Base-by-base conservation (phyloP, 2,329 filamentous ascomycete genomes). In the Talaromyces rugulosus region DNA sequence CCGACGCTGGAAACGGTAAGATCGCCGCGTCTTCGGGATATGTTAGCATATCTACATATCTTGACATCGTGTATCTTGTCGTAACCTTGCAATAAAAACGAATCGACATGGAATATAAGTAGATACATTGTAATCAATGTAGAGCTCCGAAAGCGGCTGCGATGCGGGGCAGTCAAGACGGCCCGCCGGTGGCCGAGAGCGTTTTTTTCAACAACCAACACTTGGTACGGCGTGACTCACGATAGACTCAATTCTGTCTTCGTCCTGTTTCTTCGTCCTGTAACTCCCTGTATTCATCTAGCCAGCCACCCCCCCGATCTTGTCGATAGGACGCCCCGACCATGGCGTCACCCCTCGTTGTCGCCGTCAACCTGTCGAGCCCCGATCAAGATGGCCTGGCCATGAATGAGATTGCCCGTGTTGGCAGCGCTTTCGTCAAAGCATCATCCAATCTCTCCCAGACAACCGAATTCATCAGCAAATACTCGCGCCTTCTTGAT, bases 381-480 rank as follows among this genome's bases (percentile, higher is more conserved):
- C 67, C 80, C 64, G 68, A 79, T 47, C 75, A 79, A 47, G 75
- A 78, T 59, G 84, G 84, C 62, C 79, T 87, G 61, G 75, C 78
- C 56, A 72, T 83, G 54, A 77, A 82, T 62, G 77, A 81, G 64
- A 80, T 89, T 65, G 81, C 85, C 34, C 87, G 84, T 72, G 78
- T 88, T 59, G 84, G 84, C 66, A 81, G 81, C 62, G 81, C 86
- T 62, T 83, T 86, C 68, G 75, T 85, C 60, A 80, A 78, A 66
- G 80, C 83, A 61, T 81, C 81, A 61, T 81, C 81, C 18, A 71
- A 56, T 62, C 64, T 73, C 7, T 67, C 69, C 7, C 69, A 77
- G 61, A 72, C 74, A 14, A 75, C 81, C 56, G 74, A 80, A 9
- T 85, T 88, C 70, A 77, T 89, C 50, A 81, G 82, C 60, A 75